A percentile compares a stretch with the other conserved stretches of the same genome.
Evolutionary conservation across 1,284 basidiomycete genomes (phyloP).

Genomic region (Afroboletus lepidellus): DNA sequence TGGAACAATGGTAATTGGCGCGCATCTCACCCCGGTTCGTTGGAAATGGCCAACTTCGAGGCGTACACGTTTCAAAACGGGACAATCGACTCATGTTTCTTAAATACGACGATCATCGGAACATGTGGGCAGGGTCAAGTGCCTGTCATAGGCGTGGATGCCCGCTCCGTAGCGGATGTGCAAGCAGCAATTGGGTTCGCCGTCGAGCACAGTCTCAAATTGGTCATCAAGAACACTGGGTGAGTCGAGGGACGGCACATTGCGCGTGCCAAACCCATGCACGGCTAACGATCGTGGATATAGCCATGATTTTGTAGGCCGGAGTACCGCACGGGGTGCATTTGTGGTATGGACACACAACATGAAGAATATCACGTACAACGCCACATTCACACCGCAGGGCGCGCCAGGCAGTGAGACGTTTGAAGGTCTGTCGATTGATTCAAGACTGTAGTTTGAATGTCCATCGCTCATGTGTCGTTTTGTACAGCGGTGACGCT

Average conservation of each 20-base stretch:
- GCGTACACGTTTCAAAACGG: conserved; percentile 39
- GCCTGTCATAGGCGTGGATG: conserved; percentile 44
- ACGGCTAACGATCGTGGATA: not conserved
- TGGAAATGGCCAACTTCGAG: conserved; percentile 42
- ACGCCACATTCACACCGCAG: conserved; percentile 33
- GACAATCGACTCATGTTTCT: conserved; percentile 41
- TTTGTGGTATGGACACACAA: conserved; percentile 44
- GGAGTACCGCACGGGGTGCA: conserved; percentile 36
- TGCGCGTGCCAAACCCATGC: too few relatives aligned
- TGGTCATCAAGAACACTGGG: conserved; percentile 50
- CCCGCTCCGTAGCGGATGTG: conserved; percentile 35
- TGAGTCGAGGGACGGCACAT: too few relatives aligned
- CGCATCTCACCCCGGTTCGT: conserved; percentile 39
- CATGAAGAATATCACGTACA: conserved; percentile 37
- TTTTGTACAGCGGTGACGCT: conserved; percentile 37
- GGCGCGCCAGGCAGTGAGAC: conserved; percentile 24
- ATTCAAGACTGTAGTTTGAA: not conserved
- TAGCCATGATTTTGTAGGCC: conserved; percentile 39
- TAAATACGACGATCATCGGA: conserved; percentile 38
- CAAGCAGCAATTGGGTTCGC: conserved; percentile 34
- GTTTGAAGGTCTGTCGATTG: conserved; percentile 8
- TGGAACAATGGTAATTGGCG: conserved; percentile 40
- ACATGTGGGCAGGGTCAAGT: conserved; percentile 44
- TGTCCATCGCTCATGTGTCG: not conserved
- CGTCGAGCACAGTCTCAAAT: conserved; percentile 37